These are phyloP conservation scores for Lachancea sp. DNA, from an alignment of 805 yeast species.

Conservation along the genomic window DNA sequence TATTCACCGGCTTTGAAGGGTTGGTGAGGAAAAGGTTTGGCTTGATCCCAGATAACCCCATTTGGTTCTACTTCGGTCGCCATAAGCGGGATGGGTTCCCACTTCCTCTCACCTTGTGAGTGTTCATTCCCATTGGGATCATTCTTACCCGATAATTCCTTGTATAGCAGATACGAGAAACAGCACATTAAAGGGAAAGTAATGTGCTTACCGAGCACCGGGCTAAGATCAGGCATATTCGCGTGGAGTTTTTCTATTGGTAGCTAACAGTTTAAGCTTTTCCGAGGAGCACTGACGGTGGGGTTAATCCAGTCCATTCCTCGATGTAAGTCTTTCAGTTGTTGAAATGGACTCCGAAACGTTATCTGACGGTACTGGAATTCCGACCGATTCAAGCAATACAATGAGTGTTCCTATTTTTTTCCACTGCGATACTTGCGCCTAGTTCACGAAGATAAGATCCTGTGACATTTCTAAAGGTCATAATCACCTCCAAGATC, in stretches of 20 bases:
- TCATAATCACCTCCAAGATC: too few relatives aligned
- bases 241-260: too few relatives aligned
- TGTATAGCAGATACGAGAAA: conserved; percentile 15
- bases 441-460: background rate
- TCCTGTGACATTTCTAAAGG: background rate
- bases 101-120: background rate
- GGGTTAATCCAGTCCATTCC: too few relatives aligned
- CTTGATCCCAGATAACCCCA: conserved; percentile 34
- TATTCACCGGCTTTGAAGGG: conserved; percentile 60
- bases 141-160: conserved; percentile 7
- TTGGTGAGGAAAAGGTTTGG: conserved; percentile 41
- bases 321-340: too few relatives aligned
- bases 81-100: conserved; percentile 30
- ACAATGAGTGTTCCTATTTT: background rate
- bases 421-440: background rate
- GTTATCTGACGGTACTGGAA: too few relatives aligned
- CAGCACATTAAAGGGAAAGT: conserved; percentile 21
- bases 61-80: conserved; percentile 29
- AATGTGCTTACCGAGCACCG: conserved; percentile 16
- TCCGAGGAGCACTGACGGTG: background rate
- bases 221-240: conserved; percentile 10
- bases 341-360: too few relatives aligned
- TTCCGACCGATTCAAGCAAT: background rate
- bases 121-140: background rate
- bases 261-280: background rate